These are phyloP conservation scores for Penicillium simplicissimum DNA, from an alignment of 495 filamentous ascomycete genomes.

Conservation along the genomic window DNA sequence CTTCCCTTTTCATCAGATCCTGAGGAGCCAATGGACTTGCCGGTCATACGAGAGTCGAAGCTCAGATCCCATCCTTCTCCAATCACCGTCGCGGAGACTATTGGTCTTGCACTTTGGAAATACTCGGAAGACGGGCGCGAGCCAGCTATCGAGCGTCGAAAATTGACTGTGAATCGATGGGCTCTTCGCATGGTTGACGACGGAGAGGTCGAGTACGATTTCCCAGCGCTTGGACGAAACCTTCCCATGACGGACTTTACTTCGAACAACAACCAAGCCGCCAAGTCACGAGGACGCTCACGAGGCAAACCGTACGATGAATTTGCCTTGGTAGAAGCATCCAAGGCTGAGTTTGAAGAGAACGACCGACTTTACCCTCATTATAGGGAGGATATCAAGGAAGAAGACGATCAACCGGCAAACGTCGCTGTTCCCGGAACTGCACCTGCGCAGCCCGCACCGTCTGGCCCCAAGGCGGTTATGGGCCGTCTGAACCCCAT, in stretches of 20 bases:
- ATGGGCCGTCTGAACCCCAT: slow-evolving; percentile 57
- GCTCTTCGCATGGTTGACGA: slow-evolving; percentile 92
- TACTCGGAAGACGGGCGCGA: slow-evolving; percentile 80
- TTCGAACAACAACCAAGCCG: slow-evolving; percentile 79
- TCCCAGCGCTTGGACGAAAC: slow-evolving; percentile 79
- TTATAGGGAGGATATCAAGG: slow-evolving; percentile 58
- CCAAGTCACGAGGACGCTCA: slow-evolving; percentile 63
- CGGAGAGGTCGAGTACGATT: slow-evolving; percentile 94
- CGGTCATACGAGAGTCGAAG: slow-evolving; percentile 74
- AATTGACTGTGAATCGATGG: slow-evolving; percentile 89
- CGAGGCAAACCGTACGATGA: slow-evolving; percentile 88
- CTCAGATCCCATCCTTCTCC: slow-evolving; percentile 63
- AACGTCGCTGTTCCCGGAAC: slow-evolving; percentile 46
- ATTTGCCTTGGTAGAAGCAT: slow-evolving; percentile 86
- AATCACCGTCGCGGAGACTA: slow-evolving; percentile 85
- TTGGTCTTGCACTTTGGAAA: slow-evolving; percentile 83
- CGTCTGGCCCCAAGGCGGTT: slow-evolving; percentile 29
- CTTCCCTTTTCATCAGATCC: slow-evolving; percentile 76
- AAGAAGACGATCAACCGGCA: slow-evolving; percentile 39
- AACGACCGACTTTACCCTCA: slow-evolving; percentile 75
- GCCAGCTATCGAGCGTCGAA: slow-evolving; percentile 65
- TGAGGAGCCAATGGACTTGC: slow-evolving; percentile 71
- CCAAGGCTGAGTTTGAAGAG: slow-evolving; percentile 71
- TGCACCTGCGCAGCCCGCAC: slow-evolving; percentile 22
- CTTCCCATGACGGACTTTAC: slow-evolving; percentile 83